Conservation (phyloP, 2,329 filamentous ascomycete species). For the Hypoxylon sp. region DNA sequence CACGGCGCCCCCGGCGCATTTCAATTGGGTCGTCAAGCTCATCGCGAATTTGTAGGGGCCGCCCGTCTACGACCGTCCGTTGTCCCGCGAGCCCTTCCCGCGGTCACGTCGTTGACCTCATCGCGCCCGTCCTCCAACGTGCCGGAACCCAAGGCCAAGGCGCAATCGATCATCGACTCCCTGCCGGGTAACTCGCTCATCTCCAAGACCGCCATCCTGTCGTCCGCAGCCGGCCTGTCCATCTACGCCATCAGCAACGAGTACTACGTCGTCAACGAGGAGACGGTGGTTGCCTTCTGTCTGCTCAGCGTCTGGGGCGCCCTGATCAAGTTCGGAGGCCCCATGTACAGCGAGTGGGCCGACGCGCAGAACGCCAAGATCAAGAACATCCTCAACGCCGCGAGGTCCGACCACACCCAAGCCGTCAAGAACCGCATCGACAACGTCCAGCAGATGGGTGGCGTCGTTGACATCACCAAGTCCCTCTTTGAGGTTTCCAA, state of each 20-base stretch:
- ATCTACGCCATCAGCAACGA: conserved; percentile 98
- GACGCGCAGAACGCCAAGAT: conserved; percentile 89
- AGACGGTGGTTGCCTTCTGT: conserved; percentile 92
- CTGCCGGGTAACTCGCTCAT: conserved; percentile 91
- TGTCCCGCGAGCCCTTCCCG: conserved; percentile 76
- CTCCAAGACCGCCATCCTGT: conserved; percentile 97
- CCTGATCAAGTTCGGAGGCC: conserved; percentile 92
- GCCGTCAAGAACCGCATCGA: conserved; percentile 94
- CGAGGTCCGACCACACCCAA: conserved; percentile 91
- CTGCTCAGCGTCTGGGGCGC: conserved; percentile 92
- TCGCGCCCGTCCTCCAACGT: conserved; percentile 78
- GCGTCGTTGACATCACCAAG: conserved; percentile 97
- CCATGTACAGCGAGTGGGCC: conserved; percentile 92
- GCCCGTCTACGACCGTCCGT: conserved; percentile 86
- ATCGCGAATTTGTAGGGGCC: conserved; percentile 69
- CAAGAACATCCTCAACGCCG: conserved; percentile 92
- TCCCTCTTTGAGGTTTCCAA: conserved; percentile 96
- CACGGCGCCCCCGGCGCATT: conserved; percentile 24
- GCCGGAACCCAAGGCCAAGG: conserved; percentile 94
- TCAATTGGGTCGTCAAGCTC: conserved; percentile 51
- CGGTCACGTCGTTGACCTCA: conserved; percentile 72
- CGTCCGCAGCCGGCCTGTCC: conserved; percentile 86
- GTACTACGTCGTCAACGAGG: conserved; percentile 99
- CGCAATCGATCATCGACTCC: conserved; percentile 91
- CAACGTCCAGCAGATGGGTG: conserved; percentile 91